phyloP scores from a whole-genome alignment of 2,329 filamentous ascomycete species.

The Parascedosporium putredinis region DNA sequence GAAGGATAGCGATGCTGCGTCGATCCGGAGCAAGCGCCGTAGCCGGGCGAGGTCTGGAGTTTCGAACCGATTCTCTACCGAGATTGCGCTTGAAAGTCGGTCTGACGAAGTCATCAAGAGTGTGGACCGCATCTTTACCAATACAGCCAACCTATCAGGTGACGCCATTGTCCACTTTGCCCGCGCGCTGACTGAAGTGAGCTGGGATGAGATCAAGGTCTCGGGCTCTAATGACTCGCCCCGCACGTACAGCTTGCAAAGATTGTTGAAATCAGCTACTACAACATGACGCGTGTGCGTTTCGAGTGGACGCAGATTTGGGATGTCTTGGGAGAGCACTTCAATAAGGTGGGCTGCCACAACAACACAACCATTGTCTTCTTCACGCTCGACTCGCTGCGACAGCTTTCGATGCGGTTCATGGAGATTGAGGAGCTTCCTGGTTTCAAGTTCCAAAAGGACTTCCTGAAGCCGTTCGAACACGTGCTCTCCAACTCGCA shows the following conservation, averaged over 20 bases:
- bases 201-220: conserved; percentile 98
- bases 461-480: conserved; percentile 97
- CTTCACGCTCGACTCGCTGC: conserved; percentile 89
- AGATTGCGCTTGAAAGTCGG: conserved; percentile 83
- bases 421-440: conserved; percentile 97
- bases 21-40: conserved; percentile 41
- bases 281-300: conserved; percentile 97
- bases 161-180: conserved; percentile 96
- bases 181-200: conserved; percentile 83
- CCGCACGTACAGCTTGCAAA: conserved; percentile 96
- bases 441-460: conserved; percentile 99
- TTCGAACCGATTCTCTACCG: conserved; percentile 55
- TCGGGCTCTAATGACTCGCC: conserved; percentile 93
- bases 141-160: conserved; percentile 84
- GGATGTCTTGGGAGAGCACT: conserved; percentile 95
- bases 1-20: conserved; percentile 49
- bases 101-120: conserved; percentile 88
- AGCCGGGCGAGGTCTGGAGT: conserved; percentile 36
- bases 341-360: conserved; percentile 95
- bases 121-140: conserved; percentile 93
- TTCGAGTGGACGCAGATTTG: conserved; percentile 99
- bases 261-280: conserved; percentile 96
- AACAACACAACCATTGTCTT: conserved; percentile 95
- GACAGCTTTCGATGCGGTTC: conserved; percentile 96
- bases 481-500: conserved; percentile 91